A percentile compares a stretch with the other conserved stretches of the same genome.
Evolutionary conservation across 2,329 filamentous ascomycete genomes (phyloP).

Genomic region (Phialophora chinensis): DNA sequence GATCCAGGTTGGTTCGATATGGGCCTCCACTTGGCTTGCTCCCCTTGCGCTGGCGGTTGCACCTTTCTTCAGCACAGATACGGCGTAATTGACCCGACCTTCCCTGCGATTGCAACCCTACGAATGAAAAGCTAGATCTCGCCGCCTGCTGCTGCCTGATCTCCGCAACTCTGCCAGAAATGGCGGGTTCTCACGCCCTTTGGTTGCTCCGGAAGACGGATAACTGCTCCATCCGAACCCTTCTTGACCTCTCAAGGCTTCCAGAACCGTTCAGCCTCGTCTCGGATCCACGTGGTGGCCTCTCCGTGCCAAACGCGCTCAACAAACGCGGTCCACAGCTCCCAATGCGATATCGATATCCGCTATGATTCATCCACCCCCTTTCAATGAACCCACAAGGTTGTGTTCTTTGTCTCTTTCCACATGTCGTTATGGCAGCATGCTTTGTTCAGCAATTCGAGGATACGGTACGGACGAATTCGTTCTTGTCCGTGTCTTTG

Average conservation of each 20-base stretch:
- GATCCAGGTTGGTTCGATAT: background rate
- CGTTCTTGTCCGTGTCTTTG: conserved; percentile 1
- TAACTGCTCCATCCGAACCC: conserved; percentile 10
- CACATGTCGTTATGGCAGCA: conserved; percentile 4
- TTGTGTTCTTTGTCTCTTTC: background rate
- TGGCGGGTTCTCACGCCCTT: background rate
- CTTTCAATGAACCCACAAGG: conserved; percentile 12
- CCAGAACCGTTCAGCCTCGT: conserved; percentile 20
- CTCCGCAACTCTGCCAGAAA: background rate
- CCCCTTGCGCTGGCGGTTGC: background rate
- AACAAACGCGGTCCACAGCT: conserved; percentile 11
- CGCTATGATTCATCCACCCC: conserved; percentile 21
- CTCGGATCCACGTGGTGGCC: conserved; percentile 15
- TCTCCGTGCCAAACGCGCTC: conserved; percentile 14
- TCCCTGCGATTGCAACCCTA: background rate
- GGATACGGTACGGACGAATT: conserved; percentile 20
- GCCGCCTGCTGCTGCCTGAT: conserved; percentile 13
- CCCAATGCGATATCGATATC: conserved; percentile 16
- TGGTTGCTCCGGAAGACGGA: conserved; percentile 12
- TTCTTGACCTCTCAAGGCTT: conserved; percentile 12
- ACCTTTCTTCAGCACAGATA: background rate
- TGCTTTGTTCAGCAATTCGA: conserved; percentile 3
- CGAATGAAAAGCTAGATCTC: background rate
- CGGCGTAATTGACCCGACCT: background rate
- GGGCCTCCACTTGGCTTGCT: conserved; percentile 5